Base-by-base conservation (phyloP, 2,329 filamentous ascomycete genomes). In the Didymella lethalis region DNA sequence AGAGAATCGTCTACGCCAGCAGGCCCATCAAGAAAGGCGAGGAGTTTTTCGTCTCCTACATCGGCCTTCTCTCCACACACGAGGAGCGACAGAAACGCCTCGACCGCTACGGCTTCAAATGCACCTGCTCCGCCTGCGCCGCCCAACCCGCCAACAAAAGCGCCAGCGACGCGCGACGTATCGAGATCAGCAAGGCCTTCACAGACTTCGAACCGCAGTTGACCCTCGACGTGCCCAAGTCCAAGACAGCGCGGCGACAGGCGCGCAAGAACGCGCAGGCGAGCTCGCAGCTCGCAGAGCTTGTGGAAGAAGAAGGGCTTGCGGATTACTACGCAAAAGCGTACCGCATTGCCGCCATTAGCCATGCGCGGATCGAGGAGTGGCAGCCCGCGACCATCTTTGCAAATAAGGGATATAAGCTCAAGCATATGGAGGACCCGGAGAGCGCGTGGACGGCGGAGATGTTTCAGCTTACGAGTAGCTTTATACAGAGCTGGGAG, bases 1-100 rank as follows among this genome's bases (percentile, higher is more conserved):
- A 67, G 55, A 61, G 68, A 25, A 64, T 76, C n/a, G 70, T 79
- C 2, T 75, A 76, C 40, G 77, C 78, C 1, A 72, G 69, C 5
- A 64, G 74, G 2, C 70, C 70, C 26, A 78, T 80, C 45, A 67
- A 67, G 8, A 64, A 68, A 38, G 78, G 79, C 23, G 79, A 80
- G 44, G 79, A 81, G 57, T 65, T 80, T 18, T 73, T 68, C 1
- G 74, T 77, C 0, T 77, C 75, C 0, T 80, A 80, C 62, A 73
- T 78, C 20, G 73, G 74, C 3, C 65, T 79, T 10, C 64, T 78
- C 7, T 62, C 67, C 10, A 52, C 64, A 1, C 68, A 70, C 11
- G 61, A 67, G 14, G 69, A 73, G 5, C 71, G 78, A 12, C 65
- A 72, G 28, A 69, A 70, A 26, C 63, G 72, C 28, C 66, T 75